phyloP scores from a whole-genome alignment of 2,329 filamentous ascomycete species.

The Penicillium sp. region DNA sequence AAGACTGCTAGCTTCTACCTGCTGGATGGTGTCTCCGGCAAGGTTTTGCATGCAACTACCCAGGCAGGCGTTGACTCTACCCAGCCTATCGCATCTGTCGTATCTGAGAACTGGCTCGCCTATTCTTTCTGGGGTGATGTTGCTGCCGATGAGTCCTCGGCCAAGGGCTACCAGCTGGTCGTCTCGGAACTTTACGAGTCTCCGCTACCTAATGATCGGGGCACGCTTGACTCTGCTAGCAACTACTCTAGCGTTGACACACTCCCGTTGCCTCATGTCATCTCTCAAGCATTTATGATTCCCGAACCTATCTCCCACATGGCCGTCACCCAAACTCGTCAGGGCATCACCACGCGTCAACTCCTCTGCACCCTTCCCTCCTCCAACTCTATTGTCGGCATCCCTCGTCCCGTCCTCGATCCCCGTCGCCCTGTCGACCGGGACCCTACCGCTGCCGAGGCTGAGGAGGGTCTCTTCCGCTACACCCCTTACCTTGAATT shows the following conservation, averaged over 20 bases:
- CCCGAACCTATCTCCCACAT: constrained; percentile 76
- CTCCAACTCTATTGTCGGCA: constrained; percentile 72
- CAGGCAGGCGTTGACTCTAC: constrained; percentile 73
- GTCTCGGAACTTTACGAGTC: constrained; percentile 92
- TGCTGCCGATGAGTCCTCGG: constrained; percentile 42
- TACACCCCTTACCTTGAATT: constrained; percentile 80
- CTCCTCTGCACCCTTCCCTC: constrained; percentile 77
- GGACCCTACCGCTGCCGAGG: constrained; percentile 76
- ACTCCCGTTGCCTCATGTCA: constrained; percentile 68
- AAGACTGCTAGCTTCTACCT: constrained; percentile 70
- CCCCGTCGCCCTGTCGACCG: constrained; percentile 83
- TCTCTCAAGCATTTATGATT: constrained; percentile 79
- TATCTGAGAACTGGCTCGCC: constrained; percentile 94
- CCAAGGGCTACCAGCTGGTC: constrained; percentile 83
- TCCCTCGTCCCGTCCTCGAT: constrained; percentile 78
- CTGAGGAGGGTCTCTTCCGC: constrained; percentile 76
- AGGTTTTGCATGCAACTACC: constrained; percentile 69
- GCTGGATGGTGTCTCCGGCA: constrained; percentile 82
- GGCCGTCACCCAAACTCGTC: constrained; percentile 82
- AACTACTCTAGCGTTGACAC: constrained; percentile 71
- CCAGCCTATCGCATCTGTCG: constrained; percentile 72
- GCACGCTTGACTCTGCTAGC: constrained; percentile 66
- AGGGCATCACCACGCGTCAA: constrained; percentile 85
- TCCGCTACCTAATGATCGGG: constrained; percentile 77
- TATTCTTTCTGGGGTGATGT: constrained; percentile 73